These are phyloP conservation scores for Proliferodiscus dingleyae DNA, from an alignment of 2,329 filamentous ascomycete genomes.

Conservation along the genomic window DNA sequence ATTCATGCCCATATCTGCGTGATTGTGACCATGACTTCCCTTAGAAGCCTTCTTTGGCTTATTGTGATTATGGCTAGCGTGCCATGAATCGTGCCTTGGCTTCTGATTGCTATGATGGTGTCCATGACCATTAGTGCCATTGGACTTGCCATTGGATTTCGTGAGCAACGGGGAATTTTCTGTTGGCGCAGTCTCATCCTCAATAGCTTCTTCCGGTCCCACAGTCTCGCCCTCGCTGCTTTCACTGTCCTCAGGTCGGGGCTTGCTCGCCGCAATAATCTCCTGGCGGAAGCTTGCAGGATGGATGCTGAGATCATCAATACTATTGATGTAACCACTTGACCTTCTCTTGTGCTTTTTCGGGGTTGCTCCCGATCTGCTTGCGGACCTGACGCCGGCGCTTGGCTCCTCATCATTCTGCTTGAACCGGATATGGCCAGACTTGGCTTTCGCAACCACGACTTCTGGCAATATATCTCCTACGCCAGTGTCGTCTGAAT, in stretches of 20 bases:
- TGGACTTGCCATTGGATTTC: slow-evolving; percentile 17
- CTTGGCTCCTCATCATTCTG: slow-evolving; percentile 26
- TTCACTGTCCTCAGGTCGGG: slow-evolving; percentile 50
- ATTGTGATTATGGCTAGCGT: slow-evolving; percentile 75
- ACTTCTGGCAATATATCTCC: slow-evolving; percentile 61
- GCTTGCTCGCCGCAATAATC: slow-evolving; percentile 77
- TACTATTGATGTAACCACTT: slow-evolving; percentile 53
- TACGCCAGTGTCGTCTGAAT: slow-evolving; percentile 48
- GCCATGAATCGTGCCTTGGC: slow-evolving; percentile 35
- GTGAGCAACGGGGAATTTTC: slow-evolving; percentile 26
- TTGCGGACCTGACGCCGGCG: slow-evolving; percentile 12
- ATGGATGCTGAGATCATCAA: slow-evolving; percentile 74
- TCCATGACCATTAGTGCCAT: slow-evolving; percentile 17
- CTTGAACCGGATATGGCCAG: slow-evolving; percentile 26
- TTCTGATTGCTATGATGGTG: slow-evolving; percentile 13
- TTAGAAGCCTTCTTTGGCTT: slow-evolving; percentile 61
- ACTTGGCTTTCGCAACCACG: slow-evolving; percentile 46
- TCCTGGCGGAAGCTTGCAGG: slow-evolving; percentile 87
- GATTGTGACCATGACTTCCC: slow-evolving; percentile 67
- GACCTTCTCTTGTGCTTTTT: slow-evolving; percentile 25
- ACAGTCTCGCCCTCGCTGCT: slow-evolving; percentile 36
- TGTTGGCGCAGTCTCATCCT: slow-evolving; percentile 34
- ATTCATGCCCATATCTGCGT: slow-evolving; percentile 93
- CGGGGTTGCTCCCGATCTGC: slow-evolving; percentile 16
- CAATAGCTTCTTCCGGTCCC: slow-evolving; percentile 28